A percentile compares a stretch with the other conserved stretches of the same genome.
These are phyloP conservation scores for Pezicula rhizophila DNA, from an alignment of 2,329 filamentous ascomycete species.

Conservation along the genomic window DNA sequence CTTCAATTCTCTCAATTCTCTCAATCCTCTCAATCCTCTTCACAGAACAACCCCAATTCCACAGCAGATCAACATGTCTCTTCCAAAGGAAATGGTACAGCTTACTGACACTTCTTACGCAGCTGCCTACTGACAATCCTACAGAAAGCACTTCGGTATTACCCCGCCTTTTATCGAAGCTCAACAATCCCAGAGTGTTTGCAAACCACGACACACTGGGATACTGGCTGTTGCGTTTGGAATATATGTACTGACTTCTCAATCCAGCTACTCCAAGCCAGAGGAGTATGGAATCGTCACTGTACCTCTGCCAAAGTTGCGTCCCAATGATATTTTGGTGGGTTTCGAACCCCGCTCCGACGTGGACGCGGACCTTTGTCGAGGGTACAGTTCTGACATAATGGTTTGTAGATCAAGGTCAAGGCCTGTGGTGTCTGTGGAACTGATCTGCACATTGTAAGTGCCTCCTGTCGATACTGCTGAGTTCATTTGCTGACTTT, in stretches of 20 bases:
- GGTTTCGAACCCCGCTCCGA: constrained; percentile 41
- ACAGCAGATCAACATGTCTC: constrained; percentile 25
- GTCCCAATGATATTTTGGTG: constrained; percentile 19
- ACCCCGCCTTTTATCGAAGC: constrained; percentile 10
- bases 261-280: constrained; percentile 51
- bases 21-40: no score
- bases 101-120: background rate
- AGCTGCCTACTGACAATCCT: constrained; percentile 17
- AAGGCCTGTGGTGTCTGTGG: constrained; percentile 61
- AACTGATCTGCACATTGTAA: constrained; percentile 43
- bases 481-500: background rate
- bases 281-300: constrained; percentile 54
- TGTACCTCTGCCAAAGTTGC: constrained; percentile 54
- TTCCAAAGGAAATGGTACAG: constrained; percentile 41
- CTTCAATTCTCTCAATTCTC: no score
- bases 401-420: constrained; percentile 48
- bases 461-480: background rate
- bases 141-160: constrained; percentile 53
- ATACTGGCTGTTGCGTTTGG: background rate
- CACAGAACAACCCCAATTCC: no score
- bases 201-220: constrained; percentile 1
- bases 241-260: background rate
- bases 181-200: background rate
- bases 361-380: constrained; percentile 36
- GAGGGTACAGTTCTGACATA: constrained; percentile 18